Conservation (phyloP, 305 asterid species). For the Rubia balearica region DNA sequence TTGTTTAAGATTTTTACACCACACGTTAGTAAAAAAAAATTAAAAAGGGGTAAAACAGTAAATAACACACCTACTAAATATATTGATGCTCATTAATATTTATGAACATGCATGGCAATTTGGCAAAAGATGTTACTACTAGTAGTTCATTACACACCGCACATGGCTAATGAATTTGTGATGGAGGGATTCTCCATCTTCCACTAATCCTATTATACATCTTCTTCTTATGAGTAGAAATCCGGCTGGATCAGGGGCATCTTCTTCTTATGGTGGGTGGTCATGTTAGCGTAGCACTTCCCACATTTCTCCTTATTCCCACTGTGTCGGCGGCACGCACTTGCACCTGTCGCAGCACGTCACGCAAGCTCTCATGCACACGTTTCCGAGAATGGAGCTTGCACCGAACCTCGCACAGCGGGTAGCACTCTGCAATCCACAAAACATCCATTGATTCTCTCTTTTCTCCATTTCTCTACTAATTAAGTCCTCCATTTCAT, state of each 20-base stretch:
- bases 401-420: conserved; percentile 53
- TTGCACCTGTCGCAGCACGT: conserved; percentile 74
- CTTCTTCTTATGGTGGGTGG: too few relatives aligned
- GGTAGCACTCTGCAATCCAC: conserved; percentile 44
- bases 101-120: too few relatives aligned
- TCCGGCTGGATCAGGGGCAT: conserved; percentile 43
- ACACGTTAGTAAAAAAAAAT: too few relatives aligned
- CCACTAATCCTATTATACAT: background rate
- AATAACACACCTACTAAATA: too few relatives aligned
- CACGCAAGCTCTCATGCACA: conserved; percentile 60
- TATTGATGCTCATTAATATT: too few relatives aligned
- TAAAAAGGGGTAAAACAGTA: too few relatives aligned
- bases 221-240: too few relatives aligned
- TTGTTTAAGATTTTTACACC: too few relatives aligned
- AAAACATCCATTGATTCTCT: background rate
- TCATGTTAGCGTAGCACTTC: conserved; percentile 57
- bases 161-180: too few relatives aligned
- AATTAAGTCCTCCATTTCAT: background rate
- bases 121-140: too few relatives aligned
- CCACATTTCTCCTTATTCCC: conserved; percentile 42
- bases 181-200: background rate
- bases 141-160: too few relatives aligned
- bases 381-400: conserved; percentile 40
- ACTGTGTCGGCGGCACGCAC: conserved; percentile 44
- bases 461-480: background rate